Evolutionary conservation across 345 rosid species (phyloP).

Genomic region (Aquilaria sinensis): DNA sequence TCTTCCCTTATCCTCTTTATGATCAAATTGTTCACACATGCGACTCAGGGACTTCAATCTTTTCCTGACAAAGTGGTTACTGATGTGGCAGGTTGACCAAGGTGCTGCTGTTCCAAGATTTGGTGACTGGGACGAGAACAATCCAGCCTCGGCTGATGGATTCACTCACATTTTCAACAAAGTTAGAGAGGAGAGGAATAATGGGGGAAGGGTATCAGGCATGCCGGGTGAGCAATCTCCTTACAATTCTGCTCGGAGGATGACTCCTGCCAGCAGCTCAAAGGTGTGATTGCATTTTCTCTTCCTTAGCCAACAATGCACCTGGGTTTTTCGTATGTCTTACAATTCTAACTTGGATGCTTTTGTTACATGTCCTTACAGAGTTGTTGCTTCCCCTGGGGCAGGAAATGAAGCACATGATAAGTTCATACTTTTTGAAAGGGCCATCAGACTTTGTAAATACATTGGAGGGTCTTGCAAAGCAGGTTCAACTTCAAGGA

Average conservation of each 20-base stretch:
- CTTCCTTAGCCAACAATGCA: not conserved
- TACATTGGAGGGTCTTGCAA: constrained; percentile 18
- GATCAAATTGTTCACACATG: too few species aligned
- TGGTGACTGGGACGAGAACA: constrained; percentile 87
- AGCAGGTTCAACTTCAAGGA: constrained; percentile 16
- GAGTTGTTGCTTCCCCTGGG: constrained; percentile 68
- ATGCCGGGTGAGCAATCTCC: constrained; percentile 35
- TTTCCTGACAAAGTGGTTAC: constrained; percentile 8
- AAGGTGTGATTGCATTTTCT: constrained; percentile 35
- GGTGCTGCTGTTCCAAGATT: constrained; percentile 86
- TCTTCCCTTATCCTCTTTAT: too few species aligned
- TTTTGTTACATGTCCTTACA: constrained; percentile 14
- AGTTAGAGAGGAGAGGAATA: constrained; percentile 73
- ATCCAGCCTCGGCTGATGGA: constrained; percentile 81
- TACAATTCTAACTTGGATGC: not conserved
- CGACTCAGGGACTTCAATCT: not conserved
- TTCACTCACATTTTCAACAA: constrained; percentile 82
- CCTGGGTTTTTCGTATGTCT: not conserved
- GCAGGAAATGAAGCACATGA: constrained; percentile 38
- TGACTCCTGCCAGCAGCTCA: constrained; percentile 19
- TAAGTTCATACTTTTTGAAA: not conserved
- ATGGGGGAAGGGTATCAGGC: constrained; percentile 40
- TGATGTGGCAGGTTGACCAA: constrained; percentile 44
- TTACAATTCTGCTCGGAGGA: constrained; percentile 15
- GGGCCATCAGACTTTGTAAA: constrained; percentile 23